Evolutionary conservation across 306 rosid genomes (phyloP).

Genomic region (Adenanthera pavonina): DNA sequence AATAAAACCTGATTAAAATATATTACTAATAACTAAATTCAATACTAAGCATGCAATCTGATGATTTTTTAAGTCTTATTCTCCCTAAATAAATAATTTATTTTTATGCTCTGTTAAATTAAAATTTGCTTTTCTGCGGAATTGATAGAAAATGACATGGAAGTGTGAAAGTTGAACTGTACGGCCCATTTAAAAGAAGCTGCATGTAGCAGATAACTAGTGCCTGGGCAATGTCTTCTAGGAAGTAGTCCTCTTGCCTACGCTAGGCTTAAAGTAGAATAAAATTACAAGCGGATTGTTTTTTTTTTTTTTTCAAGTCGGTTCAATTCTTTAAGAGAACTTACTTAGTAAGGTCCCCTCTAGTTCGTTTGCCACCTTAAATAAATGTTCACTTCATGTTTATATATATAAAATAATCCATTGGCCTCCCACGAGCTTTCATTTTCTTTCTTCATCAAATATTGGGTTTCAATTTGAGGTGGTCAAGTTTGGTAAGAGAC

Average conservation of each 20-base stretch:
- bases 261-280: no score
- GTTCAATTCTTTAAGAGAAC: not conserved
- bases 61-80: not conserved
- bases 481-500: not conserved
- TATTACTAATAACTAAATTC: not conserved
- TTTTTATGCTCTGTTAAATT: not conserved
- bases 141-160: not conserved
- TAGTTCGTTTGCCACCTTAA: not conserved
- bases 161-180: not conserved
- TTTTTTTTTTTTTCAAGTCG: not conserved
- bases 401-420: not conserved
- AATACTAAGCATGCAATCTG: not conserved
- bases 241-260: no score
- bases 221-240: no score
- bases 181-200: not conserved
- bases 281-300: no score
- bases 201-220: not conserved
- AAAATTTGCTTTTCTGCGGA: not conserved
- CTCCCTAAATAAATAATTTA: not conserved
- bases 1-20: not conserved
- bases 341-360: conserved; percentile 15
- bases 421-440: not conserved
- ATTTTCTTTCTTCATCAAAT: not conserved
- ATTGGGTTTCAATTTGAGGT: not conserved
- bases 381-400: not conserved